Evolutionary conservation across 2,329 filamentous ascomycete genomes (phyloP).

Genomic region (Coniochaeta sp.): DNA sequence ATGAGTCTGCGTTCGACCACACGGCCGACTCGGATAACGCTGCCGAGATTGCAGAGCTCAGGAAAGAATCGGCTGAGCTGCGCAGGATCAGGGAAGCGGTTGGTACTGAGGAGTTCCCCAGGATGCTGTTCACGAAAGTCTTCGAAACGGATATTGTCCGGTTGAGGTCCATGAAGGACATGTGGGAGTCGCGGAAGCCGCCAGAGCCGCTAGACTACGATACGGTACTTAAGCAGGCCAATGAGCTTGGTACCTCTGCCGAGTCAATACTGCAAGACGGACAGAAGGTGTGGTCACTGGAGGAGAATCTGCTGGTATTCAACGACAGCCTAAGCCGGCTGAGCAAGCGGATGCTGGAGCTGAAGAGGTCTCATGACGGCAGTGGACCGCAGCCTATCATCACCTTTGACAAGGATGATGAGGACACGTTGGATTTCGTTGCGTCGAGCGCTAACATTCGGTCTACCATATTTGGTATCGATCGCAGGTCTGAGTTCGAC

Average conservation of each 20-base stretch:
- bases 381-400: slow-evolving; percentile 57
- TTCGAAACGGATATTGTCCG: slow-evolving; percentile 80
- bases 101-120: slow-evolving; percentile 68
- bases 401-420: slow-evolving; percentile 93
- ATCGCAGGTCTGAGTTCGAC: slow-evolving; percentile 84
- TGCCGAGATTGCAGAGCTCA: slow-evolving; percentile 80
- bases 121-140: slow-evolving; percentile 86
- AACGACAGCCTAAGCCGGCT: slow-evolving; percentile 74
- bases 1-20: slow-evolving; percentile 74
- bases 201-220: slow-evolving; percentile 70
- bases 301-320: slow-evolving; percentile 82
- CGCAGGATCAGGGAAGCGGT: slow-evolving; percentile 77
- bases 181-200: slow-evolving; percentile 82
- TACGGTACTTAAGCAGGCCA: slow-evolving; percentile 45
- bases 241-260: slow-evolving; percentile 37
- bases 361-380: slow-evolving; percentile 42
- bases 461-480: slow-evolving; percentile 83
- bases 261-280: slow-evolving; percentile 55
- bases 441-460: slow-evolving; percentile 84
- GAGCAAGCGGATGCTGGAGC: slow-evolving; percentile 62
- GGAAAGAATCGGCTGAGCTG: slow-evolving; percentile 74
- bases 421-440: slow-evolving; percentile 92
- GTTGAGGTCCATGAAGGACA: slow-evolving; percentile 80
- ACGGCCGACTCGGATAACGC: slow-evolving; percentile 76
- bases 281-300: slow-evolving; percentile 72